These are phyloP conservation scores for Ceratobasidium sp. DNA, from an alignment of 1,284 basidiomycete genomes.

Conservation along the genomic window DNA sequence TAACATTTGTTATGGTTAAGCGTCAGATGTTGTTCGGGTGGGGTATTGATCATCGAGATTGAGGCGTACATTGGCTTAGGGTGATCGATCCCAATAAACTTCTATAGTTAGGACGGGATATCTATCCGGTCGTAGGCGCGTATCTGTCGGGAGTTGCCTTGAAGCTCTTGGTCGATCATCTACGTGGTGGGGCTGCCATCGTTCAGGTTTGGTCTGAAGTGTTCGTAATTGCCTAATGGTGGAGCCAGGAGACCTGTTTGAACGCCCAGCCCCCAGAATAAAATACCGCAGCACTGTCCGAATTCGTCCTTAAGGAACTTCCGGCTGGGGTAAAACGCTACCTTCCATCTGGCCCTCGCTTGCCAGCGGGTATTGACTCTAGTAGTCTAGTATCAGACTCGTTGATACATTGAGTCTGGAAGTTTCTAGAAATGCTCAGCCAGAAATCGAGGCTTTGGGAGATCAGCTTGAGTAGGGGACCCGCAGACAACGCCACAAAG, in stretches of 20 bases:
- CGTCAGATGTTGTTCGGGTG: too few relatives aligned
- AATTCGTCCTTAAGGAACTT: neutral
- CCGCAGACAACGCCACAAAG: neutral
- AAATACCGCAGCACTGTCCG: neutral
- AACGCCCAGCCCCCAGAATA: neutral
- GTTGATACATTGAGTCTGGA: neutral
- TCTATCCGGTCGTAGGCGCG: neutral
- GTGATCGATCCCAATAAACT: neutral
- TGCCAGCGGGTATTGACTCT: neutral
- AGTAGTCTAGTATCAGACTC: neutral
- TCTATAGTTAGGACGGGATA: neutral
- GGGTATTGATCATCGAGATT: neutral
- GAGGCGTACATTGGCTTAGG: neutral
- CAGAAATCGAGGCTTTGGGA: neutral
- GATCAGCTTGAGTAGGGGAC: neutral
- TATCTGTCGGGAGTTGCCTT: neutral
- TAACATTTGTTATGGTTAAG: too few relatives aligned
- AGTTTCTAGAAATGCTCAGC: neutral
- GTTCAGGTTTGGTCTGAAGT: slow-evolving; percentile 1
- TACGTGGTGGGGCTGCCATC: neutral
- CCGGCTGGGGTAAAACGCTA: neutral
- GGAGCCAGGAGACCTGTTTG: neutral
- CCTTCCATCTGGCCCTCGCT: neutral
- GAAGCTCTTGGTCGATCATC: neutral
- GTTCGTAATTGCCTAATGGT: neutral